Evolutionary conservation across 108 stramenopile genomes (phyloP), one percentile per base, ranked within the genome.

Genomic region (Cyclotella distinguenda): DNA sequence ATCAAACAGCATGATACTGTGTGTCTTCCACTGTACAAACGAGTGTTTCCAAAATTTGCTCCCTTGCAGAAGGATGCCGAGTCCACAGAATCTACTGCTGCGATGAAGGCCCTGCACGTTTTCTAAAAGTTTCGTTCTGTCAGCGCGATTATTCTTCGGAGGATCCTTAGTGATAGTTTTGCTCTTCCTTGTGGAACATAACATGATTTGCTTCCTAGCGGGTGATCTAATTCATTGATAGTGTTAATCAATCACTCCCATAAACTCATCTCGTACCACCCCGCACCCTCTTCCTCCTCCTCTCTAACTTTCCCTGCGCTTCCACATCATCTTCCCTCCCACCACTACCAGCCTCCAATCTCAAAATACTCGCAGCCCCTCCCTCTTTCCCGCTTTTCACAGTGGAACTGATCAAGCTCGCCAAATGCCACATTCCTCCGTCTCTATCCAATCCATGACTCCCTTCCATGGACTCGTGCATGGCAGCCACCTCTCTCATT

Each of bases 1-100:
- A 96, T 99, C 45, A 94, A 94, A 80, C 97, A 98, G 58, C 95
- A 97, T 70, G 99, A 99, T 79, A 98, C 97, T 0, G 96, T 99
- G 6, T 96, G 95, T 70, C 78, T 99, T 58, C 81, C 93, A 31
- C 78, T 99, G 13, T 99, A 96, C 86, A 99, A 99, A 82, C 79
- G 99, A 31, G 84, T 99, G 7, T 99, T 89, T 59, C 99, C 99
- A 42, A 98, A 98, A 73, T 92, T 92, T 76, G 90, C 81, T 21
- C 83, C 63, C 6, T 60, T 48, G 27, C 56, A 77, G 38, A 23
- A 60, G 10, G 21, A 49, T 33, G 70, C 23, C 38, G 70, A 26
- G 9, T 59, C 18, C 2, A 43, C 21, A 15, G 33, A 25, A 19
- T 26, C 11, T 13, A 26, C 23, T 49, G 8, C 38, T 38, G 12